These are phyloP conservation scores for Begonia masoniana DNA, from an alignment of 306 rosid species.

Conservation along the genomic window DNA sequence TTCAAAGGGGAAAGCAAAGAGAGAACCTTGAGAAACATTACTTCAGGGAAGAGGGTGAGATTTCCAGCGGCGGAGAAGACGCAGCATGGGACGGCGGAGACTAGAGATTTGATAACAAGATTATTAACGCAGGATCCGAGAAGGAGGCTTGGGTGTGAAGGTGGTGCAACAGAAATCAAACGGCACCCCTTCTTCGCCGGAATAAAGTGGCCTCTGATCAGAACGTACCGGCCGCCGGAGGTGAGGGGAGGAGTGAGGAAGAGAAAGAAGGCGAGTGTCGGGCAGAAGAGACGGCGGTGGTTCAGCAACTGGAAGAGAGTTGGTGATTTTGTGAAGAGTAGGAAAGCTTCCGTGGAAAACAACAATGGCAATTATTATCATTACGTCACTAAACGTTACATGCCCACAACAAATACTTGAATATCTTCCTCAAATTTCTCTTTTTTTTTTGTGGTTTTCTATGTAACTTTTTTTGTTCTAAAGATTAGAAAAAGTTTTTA, in stretches of 20 bases:
- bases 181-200: constrained; percentile 71
- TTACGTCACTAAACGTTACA: constrained; percentile 9
- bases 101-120: constrained; percentile 50
- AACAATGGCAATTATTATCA: constrained; percentile 34
- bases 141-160: constrained; percentile 43
- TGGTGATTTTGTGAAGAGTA: constrained; percentile 12
- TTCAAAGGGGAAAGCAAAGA: constrained; percentile 70
- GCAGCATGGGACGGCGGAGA: constrained; percentile 38
- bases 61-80: constrained; percentile 38
- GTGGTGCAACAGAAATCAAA: constrained; percentile 74
- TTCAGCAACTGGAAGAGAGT: constrained; percentile 45
- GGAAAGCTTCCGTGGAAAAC: constrained; percentile 12
- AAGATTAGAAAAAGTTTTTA: background rate
- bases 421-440: background rate
- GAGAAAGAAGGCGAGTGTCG: constrained; percentile 20
- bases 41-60: constrained; percentile 31
- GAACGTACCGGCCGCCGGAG: constrained; percentile 52
- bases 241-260: constrained; percentile 34
- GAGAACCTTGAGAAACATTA: constrained; percentile 59
- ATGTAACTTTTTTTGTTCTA: too few relatives aligned
- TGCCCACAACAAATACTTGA: background rate
- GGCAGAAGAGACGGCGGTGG: constrained; percentile 16
- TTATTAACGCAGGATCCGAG: constrained; percentile 55
- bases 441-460: background rate
- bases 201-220: constrained; percentile 79